Evolutionary conservation across 768 basidiomycete species (phyloP).

Genomic region (Rhizopogon roseolus): DNA sequence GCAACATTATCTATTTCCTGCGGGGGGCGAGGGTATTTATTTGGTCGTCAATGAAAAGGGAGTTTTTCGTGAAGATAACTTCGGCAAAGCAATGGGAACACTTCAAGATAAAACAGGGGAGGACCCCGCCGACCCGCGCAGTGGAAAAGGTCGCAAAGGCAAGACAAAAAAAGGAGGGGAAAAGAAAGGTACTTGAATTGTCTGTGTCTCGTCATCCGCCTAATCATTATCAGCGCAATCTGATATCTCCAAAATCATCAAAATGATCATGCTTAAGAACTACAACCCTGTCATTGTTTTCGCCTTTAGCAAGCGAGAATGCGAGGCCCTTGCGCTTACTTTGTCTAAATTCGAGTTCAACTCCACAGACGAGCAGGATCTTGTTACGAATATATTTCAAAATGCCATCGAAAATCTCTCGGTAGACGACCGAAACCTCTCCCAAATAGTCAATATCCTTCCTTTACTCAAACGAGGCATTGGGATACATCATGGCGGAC

Average conservation of each 20-base stretch:
- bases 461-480: constrained; percentile 93
- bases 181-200: constrained; percentile 62
- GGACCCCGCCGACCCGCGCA: constrained; percentile 83
- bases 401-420: constrained; percentile 91
- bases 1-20: constrained; percentile 97
- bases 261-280: constrained; percentile 97
- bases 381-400: constrained; percentile 84
- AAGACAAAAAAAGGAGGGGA: constrained; percentile 92
- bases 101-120: constrained; percentile 81
- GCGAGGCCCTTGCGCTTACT: constrained; percentile 86
- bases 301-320: constrained; percentile 97
- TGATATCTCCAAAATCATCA: constrained; percentile 96
- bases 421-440: constrained; percentile 80
- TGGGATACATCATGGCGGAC: constrained; percentile 97
- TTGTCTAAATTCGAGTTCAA: constrained; percentile 98
- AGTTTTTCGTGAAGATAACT: constrained; percentile 95
- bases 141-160: constrained; percentile 86
- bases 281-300: constrained; percentile 99
- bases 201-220: not conserved
- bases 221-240: constrained; percentile 56
- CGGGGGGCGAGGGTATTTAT: constrained; percentile 95
- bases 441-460: constrained; percentile 89
- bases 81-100: constrained; percentile 96
- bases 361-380: constrained; percentile 84
- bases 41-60: constrained; percentile 98